Evolutionary conservation across 345 rosid genomes (phyloP).

Genomic region (Noccaea caerulescens): DNA sequence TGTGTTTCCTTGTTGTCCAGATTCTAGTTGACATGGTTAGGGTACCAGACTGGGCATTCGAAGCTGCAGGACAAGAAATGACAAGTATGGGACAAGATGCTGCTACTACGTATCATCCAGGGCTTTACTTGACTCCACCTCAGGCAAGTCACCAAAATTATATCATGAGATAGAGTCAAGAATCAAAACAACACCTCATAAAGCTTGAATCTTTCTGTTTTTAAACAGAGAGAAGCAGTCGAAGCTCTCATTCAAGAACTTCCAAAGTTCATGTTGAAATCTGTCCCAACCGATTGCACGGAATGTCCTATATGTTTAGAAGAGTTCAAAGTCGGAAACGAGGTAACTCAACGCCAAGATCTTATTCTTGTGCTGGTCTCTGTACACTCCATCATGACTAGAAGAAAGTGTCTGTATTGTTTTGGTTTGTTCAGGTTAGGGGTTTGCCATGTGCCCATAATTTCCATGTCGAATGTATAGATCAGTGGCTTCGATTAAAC

Average conservation of each 20-base stretch:
- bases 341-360: conserved; percentile 50
- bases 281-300: conserved; percentile 88
- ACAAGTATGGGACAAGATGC: conserved; percentile 79
- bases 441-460: conserved; percentile 98
- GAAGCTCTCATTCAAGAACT: conserved; percentile 92
- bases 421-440: conserved; percentile 62
- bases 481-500: conserved; percentile 84
- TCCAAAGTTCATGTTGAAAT: conserved; percentile 82
- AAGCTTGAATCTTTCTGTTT: conserved; percentile 19
- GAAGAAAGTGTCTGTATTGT: background rate
- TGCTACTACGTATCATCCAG: conserved; percentile 81
- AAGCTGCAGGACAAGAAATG: conserved; percentile 88
- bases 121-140: conserved; percentile 80
- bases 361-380: background rate
- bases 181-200: background rate
- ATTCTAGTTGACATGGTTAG: conserved; percentile 86
- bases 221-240: conserved; percentile 75
- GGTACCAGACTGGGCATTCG: conserved; percentile 94
- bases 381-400: background rate
- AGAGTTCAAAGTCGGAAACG: conserved; percentile 78
- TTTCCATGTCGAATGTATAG: conserved; percentile 90
- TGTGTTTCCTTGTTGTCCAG: conserved; percentile 46
- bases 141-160: conserved; percentile 3
- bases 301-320: conserved; percentile 95
- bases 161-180: background rate